phyloP scores from a whole-genome alignment of 2,329 filamentous ascomycete genomes.

The Neoscytalidium dimidiatum region DNA sequence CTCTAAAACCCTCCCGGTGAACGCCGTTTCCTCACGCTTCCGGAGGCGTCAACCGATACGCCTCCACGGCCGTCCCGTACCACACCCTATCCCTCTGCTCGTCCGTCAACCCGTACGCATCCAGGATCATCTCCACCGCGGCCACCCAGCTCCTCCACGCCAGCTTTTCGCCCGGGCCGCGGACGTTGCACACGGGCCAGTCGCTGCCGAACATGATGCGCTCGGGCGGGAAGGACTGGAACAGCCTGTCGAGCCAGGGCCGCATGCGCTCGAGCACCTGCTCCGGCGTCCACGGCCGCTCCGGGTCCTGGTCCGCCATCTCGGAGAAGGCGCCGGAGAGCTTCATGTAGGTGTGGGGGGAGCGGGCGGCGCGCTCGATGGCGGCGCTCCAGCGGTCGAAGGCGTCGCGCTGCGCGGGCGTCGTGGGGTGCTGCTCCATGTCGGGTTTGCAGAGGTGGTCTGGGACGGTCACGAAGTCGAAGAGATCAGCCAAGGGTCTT shows the following conservation, averaged over 20 bases:
- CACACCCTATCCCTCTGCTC: conserved; percentile 69
- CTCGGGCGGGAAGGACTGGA: conserved; percentile 69
- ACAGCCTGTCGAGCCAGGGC: conserved; percentile 72
- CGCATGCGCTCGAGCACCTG: conserved; percentile 64
- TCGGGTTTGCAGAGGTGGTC: conserved; percentile 92
- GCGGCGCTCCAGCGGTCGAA: conserved; percentile 70
- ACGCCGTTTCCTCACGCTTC: neutral
- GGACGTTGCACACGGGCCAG: conserved; percentile 87
- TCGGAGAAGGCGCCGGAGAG: conserved; percentile 85
- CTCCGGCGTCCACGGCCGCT: conserved; percentile 44
- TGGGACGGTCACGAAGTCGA: too few species aligned
- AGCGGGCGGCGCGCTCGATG: conserved; percentile 67
- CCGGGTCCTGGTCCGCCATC: conserved; percentile 57
- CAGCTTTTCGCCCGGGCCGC: conserved; percentile 54
- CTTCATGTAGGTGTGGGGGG: conserved; percentile 78
- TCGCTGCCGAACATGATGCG: conserved; percentile 90
- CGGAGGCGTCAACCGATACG: conserved; percentile 54
- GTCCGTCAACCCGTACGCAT: conserved; percentile 52
- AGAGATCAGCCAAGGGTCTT: too few species aligned
- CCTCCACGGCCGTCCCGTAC: conserved; percentile 69
- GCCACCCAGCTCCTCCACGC: conserved; percentile 77
- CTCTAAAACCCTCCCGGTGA: too few species aligned
- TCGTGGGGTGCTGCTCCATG: conserved; percentile 57
- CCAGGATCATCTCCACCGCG: conserved; percentile 60
- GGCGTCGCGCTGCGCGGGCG: conserved; percentile 47